A percentile compares a stretch with the other conserved stretches of the same genome.
These are phyloP conservation scores for Phlyctochytrium planicorne DNA, from an alignment of 192 early-diverging fungal species.

Conservation along the genomic window DNA sequence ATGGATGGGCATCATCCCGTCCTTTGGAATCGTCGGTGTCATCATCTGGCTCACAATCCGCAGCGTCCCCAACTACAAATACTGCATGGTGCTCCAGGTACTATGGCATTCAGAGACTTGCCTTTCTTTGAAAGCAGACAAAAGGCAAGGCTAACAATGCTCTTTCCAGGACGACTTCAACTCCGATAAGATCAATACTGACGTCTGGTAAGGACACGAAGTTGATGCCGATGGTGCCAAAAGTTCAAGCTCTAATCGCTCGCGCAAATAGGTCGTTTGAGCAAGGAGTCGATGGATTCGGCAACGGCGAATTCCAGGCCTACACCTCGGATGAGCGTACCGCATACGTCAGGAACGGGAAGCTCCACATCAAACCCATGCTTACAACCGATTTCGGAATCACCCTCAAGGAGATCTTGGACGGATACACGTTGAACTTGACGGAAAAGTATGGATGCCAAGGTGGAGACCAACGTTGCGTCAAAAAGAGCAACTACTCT, in stretches of 20 bases:
- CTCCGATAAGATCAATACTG: not conserved
- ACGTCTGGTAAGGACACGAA: constrained; percentile 6
- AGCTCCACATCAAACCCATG: constrained; percentile 62
- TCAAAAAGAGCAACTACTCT: not conserved
- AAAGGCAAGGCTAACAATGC: not conserved
- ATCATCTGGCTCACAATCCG: not conserved
- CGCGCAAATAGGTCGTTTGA: not conserved
- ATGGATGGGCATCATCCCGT: constrained; percentile 5
- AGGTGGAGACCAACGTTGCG: not conserved
- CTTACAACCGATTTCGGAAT: constrained; percentile 43
- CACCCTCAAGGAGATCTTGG: constrained; percentile 36
- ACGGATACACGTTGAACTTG: constrained; percentile 43
- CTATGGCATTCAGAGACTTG: no score
- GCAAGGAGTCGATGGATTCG: not conserved
- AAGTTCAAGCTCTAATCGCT: not conserved
- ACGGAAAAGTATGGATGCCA: constrained; percentile 1
- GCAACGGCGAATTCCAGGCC: constrained; percentile 27
- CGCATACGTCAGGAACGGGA: constrained; percentile 57
- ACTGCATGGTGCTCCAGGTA: constrained; percentile 2
- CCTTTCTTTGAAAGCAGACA: no score
- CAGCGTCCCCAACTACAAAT: constrained; percentile 7
- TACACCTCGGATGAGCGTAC: constrained; percentile 35
- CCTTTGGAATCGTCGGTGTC: not conserved
- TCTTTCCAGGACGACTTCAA: not conserved
- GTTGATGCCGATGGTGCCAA: not conserved